A percentile compares a stretch with the other conserved stretches of the same genome.
phyloP scores from a whole-genome alignment of 2,329 filamentous ascomycete genomes.

The Plectosphaerella plurivora region DNA sequence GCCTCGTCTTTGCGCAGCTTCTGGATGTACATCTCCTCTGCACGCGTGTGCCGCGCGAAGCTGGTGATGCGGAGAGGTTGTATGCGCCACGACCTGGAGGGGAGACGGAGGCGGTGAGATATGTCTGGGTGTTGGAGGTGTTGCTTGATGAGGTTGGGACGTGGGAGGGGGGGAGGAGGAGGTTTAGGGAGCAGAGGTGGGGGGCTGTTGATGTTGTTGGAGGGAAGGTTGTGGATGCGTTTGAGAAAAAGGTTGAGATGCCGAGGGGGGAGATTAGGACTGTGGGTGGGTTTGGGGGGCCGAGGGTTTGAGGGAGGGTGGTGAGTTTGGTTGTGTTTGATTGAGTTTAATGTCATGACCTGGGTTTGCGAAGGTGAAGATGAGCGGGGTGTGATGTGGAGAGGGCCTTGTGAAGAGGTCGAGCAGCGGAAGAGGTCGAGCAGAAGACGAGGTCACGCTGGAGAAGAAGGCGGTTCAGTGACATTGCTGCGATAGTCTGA shows the following conservation, averaged over 20 bases:
- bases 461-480: no score
- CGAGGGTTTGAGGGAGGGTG: slow-evolving; percentile 19
- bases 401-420: no score
- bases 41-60: slow-evolving; percentile 34
- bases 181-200: slow-evolving; percentile 50
- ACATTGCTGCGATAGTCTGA: no score
- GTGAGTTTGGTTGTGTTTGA: no score
- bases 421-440: no score
- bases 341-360: no score
- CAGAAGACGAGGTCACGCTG: no score
- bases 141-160: slow-evolving; percentile 45
- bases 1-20: slow-evolving; percentile 49
- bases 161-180: slow-evolving; percentile 29
- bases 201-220: slow-evolving; percentile 37
- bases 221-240: slow-evolving; percentile 33
- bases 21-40: slow-evolving; percentile 51
- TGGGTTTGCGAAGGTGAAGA: no score
- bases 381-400: no score
- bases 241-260: slow-evolving; percentile 16
- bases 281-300: slow-evolving; percentile 28
- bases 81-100: slow-evolving; percentile 11
- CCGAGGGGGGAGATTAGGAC: slow-evolving; percentile 16
- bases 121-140: slow-evolving; percentile 44
- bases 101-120: slow-evolving; percentile 12
- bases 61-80: slow-evolving; percentile 32